Base-by-base conservation (phyloP, 2,329 filamentous ascomycete species). In the Neofusicoccum laricinum region DNA sequence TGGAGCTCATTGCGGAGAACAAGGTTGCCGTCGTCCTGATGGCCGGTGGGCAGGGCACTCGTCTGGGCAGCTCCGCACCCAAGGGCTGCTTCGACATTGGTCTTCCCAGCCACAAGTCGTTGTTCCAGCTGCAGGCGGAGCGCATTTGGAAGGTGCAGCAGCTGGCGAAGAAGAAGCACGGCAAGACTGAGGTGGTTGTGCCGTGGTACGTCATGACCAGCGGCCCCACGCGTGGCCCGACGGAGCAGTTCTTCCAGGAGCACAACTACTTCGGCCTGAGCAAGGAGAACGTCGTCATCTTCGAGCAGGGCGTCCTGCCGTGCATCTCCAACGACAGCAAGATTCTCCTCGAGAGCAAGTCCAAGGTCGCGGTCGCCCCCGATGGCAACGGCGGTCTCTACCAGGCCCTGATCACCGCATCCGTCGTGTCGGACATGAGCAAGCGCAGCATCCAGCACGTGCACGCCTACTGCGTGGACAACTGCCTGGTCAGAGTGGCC, bases 201-300 rank as follows among this genome's bases (percentile, higher is more conserved):
- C 95, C 95, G 12, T 99, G 95, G 95, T 99, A 99, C 80, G 92
- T 99, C 78, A 99, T 99, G 95, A 99, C 95, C 72, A 97, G 92
- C 73, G 95, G 95, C 4, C 95, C 95, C 50, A 99, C 95, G 7
- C 87, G 93, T 69, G 88, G 87, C 67, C 92, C 93, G 45, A 99
- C 95, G n/a, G 91, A 97, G 82, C 84, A 90, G 67, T 99, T 95
- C 83, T 98, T 99, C 79, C 81, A 90, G 76, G 85, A 96, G 78
- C 85, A 98, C 82, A 86, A 87, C 65, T 98, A 93, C 83, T 99
- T 99, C 77, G 95, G 95, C 5, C 81, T 99, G 66, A 85, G 89
- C 69, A 86, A 91, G 79, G 88, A 90, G 76, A 95, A 99, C 74
- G 90, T 99, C 66, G 80, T 90, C 69, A 91, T 98, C 78, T 99